Evolutionary conservation across 23 red algal genomes (phyloP).

Genomic region (Cyanidioschyzon merolae): DNA sequence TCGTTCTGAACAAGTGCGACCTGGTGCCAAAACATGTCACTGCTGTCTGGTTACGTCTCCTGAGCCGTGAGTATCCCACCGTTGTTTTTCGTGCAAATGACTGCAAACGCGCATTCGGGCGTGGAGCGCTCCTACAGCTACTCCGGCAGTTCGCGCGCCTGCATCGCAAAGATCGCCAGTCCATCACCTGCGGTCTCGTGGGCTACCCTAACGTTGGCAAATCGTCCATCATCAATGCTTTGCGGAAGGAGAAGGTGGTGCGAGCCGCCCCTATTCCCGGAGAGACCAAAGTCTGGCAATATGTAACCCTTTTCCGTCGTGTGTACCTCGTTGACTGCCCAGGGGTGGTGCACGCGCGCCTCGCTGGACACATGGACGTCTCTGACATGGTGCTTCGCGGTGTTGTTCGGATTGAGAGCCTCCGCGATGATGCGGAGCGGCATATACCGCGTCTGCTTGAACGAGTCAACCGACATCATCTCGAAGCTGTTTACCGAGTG

Average conservation of each 20-base stretch:
- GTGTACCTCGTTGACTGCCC: slow-evolving; percentile 97
- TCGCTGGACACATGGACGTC: slow-evolving; percentile 37
- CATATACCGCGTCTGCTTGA: slow-evolving; percentile 63
- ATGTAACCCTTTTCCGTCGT: slow-evolving; percentile 76
- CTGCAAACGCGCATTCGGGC: slow-evolving; percentile 64
- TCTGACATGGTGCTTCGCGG: slow-evolving; percentile 67
- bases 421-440: slow-evolving; percentile 46
- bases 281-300: slow-evolving; percentile 99
- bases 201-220: slow-evolving; percentile 99
- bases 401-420: slow-evolving; percentile 72
- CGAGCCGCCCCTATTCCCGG: slow-evolving; percentile 86
- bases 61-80: slow-evolving; percentile 74
- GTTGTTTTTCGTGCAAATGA: slow-evolving; percentile 68
- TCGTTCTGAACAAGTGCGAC: slow-evolving; percentile 93
- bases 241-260: slow-evolving; percentile 79
- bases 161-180: slow-evolving; percentile 62
- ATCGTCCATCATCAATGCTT: slow-evolving; percentile 81
- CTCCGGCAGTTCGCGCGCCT: slow-evolving; percentile 70
- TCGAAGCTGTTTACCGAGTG: slow-evolving; percentile 55
- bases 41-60: slow-evolving; percentile 52
- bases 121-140: slow-evolving; percentile 75
- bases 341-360: slow-evolving; percentile 73
- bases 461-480: slow-evolving; percentile 37
- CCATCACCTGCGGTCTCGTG: slow-evolving; percentile 79
- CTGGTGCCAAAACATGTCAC: slow-evolving; percentile 77